phyloP scores from a whole-genome alignment of 1,284 basidiomycete genomes.

The Boletus albobrunnescens region DNA sequence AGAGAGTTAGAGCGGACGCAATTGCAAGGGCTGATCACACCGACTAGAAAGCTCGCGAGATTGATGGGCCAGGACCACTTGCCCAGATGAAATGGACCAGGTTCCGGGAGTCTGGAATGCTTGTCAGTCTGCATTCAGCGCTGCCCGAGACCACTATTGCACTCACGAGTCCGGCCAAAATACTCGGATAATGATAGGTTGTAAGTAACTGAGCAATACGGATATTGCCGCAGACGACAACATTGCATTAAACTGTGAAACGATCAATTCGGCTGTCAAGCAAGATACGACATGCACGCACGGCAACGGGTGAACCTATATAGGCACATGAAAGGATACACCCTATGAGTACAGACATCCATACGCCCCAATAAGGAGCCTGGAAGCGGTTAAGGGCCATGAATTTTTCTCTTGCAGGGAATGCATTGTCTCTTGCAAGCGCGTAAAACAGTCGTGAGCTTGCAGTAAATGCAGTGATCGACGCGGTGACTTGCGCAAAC shows the following conservation, averaged over 20 bases:
- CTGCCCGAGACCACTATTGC: not conserved
- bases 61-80: conserved; percentile 53
- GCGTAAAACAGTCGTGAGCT: conserved; percentile 57
- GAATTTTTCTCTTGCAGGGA: conserved; percentile 44
- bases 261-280: not conserved
- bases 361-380: conserved; percentile 55
- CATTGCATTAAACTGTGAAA: conserved; percentile 50
- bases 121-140: not conserved
- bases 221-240: conserved; percentile 54
- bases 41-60: conserved; percentile 43
- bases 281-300: conserved; percentile 28
- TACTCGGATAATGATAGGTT: conserved; percentile 55
- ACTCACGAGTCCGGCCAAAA: conserved; percentile 54
- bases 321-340: conserved; percentile 57
- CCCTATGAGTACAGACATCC: conserved; percentile 51
- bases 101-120: conserved; percentile 39
- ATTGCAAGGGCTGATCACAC: conserved; percentile 12
- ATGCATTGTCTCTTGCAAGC: conserved; percentile 51
- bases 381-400: conserved; percentile 52
- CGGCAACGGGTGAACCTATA: conserved; percentile 53
- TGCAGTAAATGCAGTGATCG: conserved; percentile 58
- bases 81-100: conserved; percentile 53
- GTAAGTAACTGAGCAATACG: conserved; percentile 57
- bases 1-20: conserved; percentile 1
- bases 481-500: conserved; percentile 53